Evolutionary conservation across 306 rosid species (phyloP).

Genomic region (Senna siamea): DNA sequence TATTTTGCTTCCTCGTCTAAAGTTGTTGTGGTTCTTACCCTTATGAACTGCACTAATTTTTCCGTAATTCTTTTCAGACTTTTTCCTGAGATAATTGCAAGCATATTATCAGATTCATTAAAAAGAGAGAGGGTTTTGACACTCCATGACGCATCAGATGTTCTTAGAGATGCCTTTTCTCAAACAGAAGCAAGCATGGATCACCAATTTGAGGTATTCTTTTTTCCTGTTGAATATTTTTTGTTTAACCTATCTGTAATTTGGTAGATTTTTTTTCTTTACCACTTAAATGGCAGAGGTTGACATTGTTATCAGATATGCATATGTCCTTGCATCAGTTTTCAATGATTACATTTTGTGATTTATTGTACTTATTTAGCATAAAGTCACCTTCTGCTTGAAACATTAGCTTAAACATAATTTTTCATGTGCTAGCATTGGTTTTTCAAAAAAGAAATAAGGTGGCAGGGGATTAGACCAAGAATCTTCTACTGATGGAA

Average conservation of each 20-base stretch:
- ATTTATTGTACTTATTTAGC: neutral
- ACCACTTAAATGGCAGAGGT: neutral
- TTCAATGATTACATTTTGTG: neutral
- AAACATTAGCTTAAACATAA: neutral
- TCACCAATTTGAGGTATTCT: conserved; percentile 83
- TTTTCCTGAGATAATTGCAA: conserved; percentile 73
- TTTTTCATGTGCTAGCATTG: conserved; percentile 4
- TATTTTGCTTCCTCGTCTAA: conserved; percentile 13
- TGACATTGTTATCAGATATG: neutral
- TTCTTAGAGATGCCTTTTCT: conserved; percentile 87
- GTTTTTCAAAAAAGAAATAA: neutral
- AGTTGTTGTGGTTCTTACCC: conserved; percentile 30
- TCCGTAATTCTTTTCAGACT: conserved; percentile 59
- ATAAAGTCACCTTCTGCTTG: neutral
- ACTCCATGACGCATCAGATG: conserved; percentile 79
- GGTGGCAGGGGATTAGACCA: neutral
- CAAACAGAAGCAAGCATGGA: conserved; percentile 79
- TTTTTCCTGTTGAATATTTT: conserved; percentile 17
- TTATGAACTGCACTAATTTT: conserved; percentile 27
- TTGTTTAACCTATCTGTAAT: conserved; percentile 20
- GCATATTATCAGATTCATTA: conserved; percentile 74
- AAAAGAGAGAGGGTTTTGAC: conserved; percentile 76
- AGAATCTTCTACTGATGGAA: neutral
- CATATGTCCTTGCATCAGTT: neutral
- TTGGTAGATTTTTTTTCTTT: neutral